phyloP scores from a whole-genome alignment of 2,329 filamentous ascomycete species.

The Calonectria pseudoreteaudii region DNA sequence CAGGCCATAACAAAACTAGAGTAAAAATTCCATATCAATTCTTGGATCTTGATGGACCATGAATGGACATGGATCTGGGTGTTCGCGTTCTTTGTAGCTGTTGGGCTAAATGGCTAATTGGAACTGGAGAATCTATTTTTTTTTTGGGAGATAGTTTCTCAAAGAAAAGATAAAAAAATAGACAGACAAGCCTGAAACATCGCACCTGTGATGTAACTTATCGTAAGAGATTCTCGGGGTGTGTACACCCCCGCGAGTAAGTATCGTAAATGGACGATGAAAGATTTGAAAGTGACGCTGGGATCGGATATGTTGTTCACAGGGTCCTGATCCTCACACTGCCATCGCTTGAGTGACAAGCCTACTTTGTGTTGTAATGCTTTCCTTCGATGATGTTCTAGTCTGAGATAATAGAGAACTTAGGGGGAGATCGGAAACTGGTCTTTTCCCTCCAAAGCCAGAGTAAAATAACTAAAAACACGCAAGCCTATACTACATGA shows the following conservation, averaged over 20 bases:
- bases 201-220: not conserved
- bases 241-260: not conserved
- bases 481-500: not conserved
- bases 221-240: not conserved
- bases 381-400: too few species aligned
- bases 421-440: not conserved
- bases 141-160: not conserved
- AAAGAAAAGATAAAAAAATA: not conserved
- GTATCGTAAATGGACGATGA: not conserved
- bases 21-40: not conserved
- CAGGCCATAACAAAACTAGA: not conserved
- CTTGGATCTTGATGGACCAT: not conserved
- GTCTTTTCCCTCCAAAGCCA: not conserved
- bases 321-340: not conserved
- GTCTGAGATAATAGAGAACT: not conserved
- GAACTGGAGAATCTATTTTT: not conserved
- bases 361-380: too few species aligned
- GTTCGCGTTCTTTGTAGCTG: too few species aligned
- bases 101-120: not conserved
- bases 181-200: not conserved
- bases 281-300: too few species aligned
- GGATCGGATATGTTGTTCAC: not conserved
- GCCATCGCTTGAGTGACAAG: too few species aligned
- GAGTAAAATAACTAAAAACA: not conserved
- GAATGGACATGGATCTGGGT: not conserved